Base-by-base conservation (phyloP, 352 stramenopile genomes). In the Sclerospora graminicola region DNA sequence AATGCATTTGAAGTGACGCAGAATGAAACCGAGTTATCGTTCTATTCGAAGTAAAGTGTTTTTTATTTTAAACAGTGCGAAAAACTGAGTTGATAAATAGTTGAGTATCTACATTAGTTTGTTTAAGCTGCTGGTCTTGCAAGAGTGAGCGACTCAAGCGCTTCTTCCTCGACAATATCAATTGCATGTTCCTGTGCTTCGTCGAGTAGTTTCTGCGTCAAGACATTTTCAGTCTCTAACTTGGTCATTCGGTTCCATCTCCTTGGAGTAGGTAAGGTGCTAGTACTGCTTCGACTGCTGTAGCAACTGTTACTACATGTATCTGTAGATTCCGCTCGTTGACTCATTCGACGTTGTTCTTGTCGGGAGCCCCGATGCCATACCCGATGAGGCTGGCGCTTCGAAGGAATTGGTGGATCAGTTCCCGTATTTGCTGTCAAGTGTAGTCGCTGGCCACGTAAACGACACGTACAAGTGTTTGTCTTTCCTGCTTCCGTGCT, bases 1-100 rank as follows among this genome's bases (percentile, higher is more conserved):
- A 78, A 85, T 34, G 54, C 60, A 8, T 88, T 90, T 36, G 70
- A 88, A 21, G 72, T 86, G 49, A 82, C 84, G 53, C 79, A 68
- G 34, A 86, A 82, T 58, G 79, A 86, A 47, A 82, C 69, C 8
- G 75, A 84, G 47, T 33, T 84, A 36, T 81, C 70, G 11, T 82
- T 84, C 37, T 83, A 86, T 55, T 65, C 68, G n/a, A 83, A 83
- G 63, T 85, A 40, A 52, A 45, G 43, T 33, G 24, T 20, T 18
- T n/a, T n/a, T n/a, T n/a, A n/a, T n/a, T n/a, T n/a, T n/a, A n/a
- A n/a, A n/a, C n/a, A n/a, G n/a, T n/a, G n/a, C n/a, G 9, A 41
- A 28, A 4, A 20, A 45, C 18, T 11, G 21, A 6, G 6, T 26
- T 26, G 21, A 26, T 26, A 26, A 26, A 26, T 26, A 26, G 21